Base-by-base conservation (phyloP, 164 flowering plant genomes). In the Liriodendron chinense region DNA sequence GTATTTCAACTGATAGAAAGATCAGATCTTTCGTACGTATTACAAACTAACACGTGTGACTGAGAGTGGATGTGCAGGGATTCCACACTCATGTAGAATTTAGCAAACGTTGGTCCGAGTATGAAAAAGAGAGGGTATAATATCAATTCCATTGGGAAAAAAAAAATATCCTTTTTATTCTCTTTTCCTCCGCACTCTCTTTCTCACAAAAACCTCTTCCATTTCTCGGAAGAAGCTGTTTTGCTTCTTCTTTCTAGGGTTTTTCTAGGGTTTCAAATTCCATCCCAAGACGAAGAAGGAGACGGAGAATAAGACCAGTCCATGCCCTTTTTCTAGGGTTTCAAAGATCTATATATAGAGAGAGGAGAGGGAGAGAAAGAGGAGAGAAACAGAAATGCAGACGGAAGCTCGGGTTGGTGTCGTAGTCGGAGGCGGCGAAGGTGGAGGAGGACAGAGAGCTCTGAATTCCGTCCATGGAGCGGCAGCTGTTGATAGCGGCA, bases 351-450 rank as follows among this genome's bases (percentile, higher is more conserved):
- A 68, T 13, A 2, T 9, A 13, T 16, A 66, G 6, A 26, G 12
- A 43, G 47, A 47, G 57, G 22, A 21, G 49, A 24, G 59, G 49
- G 9, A 28, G 62, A 24, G 61, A 47, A 34, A 23, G 57, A 23
- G 69, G 68, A 47, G 72, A 63, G 3, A 74, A 7, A 21, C 4
- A 25, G 78, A 10, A 28, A 83, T 84, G 88, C 85, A 84, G 67
- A 89, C 86, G 86, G 94, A 89, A 48, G 94, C 91, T 47, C 80
- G 91, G 73, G 88, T 87, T 2, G 90, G 88, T 22, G 86, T 85
- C 48, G 86, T 87, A 14, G 89, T 89, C 7, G 92, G 87, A 53
- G 80, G 76, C 12, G 76, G 72, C 56, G 80, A 75, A 21, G 73
- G 72, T 8, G 72, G 89, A 87, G 69, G 75, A 70, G 87, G 87